Conservation (phyloP, 805 yeast genomes). For the Yarrowia alimentaria region DNA sequence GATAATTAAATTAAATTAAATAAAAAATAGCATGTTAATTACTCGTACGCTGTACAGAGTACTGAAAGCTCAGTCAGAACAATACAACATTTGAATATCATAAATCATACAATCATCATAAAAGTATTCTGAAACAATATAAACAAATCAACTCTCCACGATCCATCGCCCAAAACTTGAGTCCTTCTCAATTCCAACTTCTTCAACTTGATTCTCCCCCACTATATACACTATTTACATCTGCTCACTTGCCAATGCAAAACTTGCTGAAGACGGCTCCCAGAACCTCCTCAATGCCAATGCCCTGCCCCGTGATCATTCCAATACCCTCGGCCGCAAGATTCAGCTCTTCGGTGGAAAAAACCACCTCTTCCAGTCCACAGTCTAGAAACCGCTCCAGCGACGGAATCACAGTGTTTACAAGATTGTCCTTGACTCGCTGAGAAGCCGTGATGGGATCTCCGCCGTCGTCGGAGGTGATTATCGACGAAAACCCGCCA, state of each 20-base stretch:
- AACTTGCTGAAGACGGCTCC: conserved; percentile 90
- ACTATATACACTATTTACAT: too few relatives aligned
- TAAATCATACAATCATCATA: too few relatives aligned
- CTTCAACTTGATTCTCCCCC: too few relatives aligned
- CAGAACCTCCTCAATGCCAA: conserved; percentile 85
- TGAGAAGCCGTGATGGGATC: conserved; percentile 69
- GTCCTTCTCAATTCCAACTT: too few relatives aligned
- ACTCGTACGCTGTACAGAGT: too few relatives aligned
- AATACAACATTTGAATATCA: too few relatives aligned
- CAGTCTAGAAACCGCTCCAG: conserved; percentile 56
- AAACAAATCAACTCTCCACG: too few relatives aligned
- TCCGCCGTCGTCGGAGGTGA: conserved; percentile 48
- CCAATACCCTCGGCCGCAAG: conserved; percentile 85
- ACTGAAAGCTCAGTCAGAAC: too few relatives aligned
- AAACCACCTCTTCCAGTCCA: conserved; percentile 60
- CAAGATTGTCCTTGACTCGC: conserved; percentile 70
- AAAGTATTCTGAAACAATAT: too few relatives aligned
- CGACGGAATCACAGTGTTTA: conserved; percentile 74
- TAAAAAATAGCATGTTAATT: too few relatives aligned
- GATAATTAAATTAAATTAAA: too few relatives aligned
- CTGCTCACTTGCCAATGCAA: conserved; percentile 87
- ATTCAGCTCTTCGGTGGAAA: conserved; percentile 74
- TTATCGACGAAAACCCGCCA: conserved; percentile 45
- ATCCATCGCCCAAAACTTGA: too few relatives aligned
- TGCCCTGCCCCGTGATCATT: conserved; percentile 82